Evolutionary conservation across 345 rosid species (phyloP), one percentile per base, ranked within the genome.

Genomic region (Gossypium anomalum): DNA sequence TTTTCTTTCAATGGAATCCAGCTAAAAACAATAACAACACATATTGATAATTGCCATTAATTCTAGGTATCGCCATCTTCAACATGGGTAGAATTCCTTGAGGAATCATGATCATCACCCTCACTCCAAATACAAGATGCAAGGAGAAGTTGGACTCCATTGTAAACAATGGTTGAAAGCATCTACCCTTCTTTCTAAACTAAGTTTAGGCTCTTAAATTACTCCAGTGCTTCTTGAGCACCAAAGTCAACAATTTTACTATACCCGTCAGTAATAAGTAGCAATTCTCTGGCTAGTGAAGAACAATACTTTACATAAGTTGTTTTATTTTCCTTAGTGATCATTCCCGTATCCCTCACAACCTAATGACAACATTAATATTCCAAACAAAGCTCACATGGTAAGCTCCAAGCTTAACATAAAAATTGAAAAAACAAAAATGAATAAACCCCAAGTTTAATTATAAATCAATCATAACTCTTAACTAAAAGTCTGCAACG

Each of bases 281-380:
- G 82, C 85, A 95, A 80, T 95, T 95, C 88, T 93, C 97, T 56
- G 99, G 99, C 99, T 95, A 98, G 83, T 96, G 98, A 75, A 93
- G 94, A 75, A 96, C 98, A 76, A 93, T 90, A 59, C 99, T 95
- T 95, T 69, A 93, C 98, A 84, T 92, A 95, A 82, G 97, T 86
- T 45, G 97, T 90, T 86, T 95, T 95, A 82, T 93, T 93, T 88
- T 95, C 99, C 80, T 93, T 93, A 75, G 99, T 91, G 77, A 95
- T 88, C 58, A 76, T 75, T 79, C 98, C 98, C 8, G 92, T 81
- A 60, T 93, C 98, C 77, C 98, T 85, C 72, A 95, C 99, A 73
- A 93, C 99, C 99, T 95, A 83, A 82, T 59, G 57, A 43, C 51
- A 51, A 29, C 17, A 79, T 64, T 3, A 82, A 60, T 57, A 71